phyloP scores from a whole-genome alignment of 345 rosid genomes.

The Moricandia moricandioides region DNA sequence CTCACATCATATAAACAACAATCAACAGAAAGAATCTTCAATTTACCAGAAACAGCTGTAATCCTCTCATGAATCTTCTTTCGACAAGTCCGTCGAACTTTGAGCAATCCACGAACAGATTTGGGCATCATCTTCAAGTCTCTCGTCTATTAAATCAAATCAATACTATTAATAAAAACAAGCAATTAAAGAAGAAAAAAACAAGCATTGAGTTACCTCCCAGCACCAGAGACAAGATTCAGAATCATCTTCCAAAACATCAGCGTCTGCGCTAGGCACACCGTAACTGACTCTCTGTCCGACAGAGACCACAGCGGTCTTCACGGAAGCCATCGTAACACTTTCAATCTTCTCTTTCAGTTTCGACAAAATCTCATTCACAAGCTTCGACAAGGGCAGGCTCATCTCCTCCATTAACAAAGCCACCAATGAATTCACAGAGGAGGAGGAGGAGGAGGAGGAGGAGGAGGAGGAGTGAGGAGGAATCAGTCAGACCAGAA shows the following conservation, averaged over 20 bases:
- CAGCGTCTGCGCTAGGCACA: slow-evolving; percentile 63
- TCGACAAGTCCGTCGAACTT: slow-evolving; percentile 66
- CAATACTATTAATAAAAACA: neutral
- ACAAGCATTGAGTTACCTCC: slow-evolving; percentile 51
- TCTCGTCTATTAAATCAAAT: slow-evolving; percentile 53
- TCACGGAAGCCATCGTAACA: slow-evolving; percentile 48
- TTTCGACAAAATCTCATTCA: slow-evolving; percentile 46
- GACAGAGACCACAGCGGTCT: slow-evolving; percentile 55
- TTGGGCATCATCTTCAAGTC: slow-evolving; percentile 70
- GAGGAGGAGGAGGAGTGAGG: slow-evolving; percentile 17
- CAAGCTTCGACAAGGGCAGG: slow-evolving; percentile 61
- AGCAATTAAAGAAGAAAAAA: neutral
- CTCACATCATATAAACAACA: neutral
- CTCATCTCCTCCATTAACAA: slow-evolving; percentile 73
- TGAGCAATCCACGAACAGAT: slow-evolving; percentile 51
- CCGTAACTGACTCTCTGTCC: slow-evolving; percentile 88
- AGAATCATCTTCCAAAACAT: slow-evolving; percentile 74
- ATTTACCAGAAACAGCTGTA: slow-evolving; percentile 63
- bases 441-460: slow-evolving; percentile 4
- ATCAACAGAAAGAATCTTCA: neutral
- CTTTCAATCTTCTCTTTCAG: slow-evolving; percentile 39
- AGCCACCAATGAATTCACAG: slow-evolving; percentile 53
- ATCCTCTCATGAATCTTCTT: slow-evolving; percentile 85
- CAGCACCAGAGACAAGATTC: slow-evolving; percentile 82
- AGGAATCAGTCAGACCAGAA: slow-evolving; percentile 31